Evolutionary conservation across 2,329 filamentous ascomycete genomes (phyloP), one percentile per base, ranked within the genome.

Genomic region (Zymoseptoria passerinii): DNA sequence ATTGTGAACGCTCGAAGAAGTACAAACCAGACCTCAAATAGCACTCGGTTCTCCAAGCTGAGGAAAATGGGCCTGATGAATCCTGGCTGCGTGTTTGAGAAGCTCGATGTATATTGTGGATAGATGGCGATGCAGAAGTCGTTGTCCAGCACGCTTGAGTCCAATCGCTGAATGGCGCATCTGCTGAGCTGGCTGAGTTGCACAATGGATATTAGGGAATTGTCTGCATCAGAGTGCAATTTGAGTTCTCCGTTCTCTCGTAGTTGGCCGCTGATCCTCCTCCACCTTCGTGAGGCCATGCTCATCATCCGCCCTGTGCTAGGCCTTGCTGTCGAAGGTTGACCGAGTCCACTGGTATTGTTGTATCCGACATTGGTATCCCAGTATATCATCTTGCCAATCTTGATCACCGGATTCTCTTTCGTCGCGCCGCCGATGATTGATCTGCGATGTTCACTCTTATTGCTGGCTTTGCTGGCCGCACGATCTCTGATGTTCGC

Each of bases 21-120:
- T 6, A 96, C 92, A 68, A 95, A 92, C 94, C 94, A 99, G 10
- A 96, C 94, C 71, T 99, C 94, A 67, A 95, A 96, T n/a, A 95
- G 79, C 6, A 95, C 85, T 49, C 92, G 83, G 27, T 84, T 92
- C 66, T 97, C 92, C 50, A 96, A 76, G 3, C 90, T 88, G 35
- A 99, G 79, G 70, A 95, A 96, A 40, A 97, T 86, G 0, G 94
- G 92, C n/a, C 89, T 85, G 59, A 90, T 86, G 28, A 92, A 83
- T 6, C 88, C 87, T n/a, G 66, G 66, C 57, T 92, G 79, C 23
- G 60, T 68, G 18, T 87, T 82, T 2, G 84, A 87, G 1, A 89
- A 83, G 19, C 84, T 84, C 8, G 88, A 81, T 0, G 90, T 86
- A 73, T 99, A 97, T 62, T 92, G 92, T 16, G 94, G 92, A 69